Base-by-base conservation (phyloP, 2,329 filamentous ascomycete species). In the Ophiosphaerella korrae region DNA sequence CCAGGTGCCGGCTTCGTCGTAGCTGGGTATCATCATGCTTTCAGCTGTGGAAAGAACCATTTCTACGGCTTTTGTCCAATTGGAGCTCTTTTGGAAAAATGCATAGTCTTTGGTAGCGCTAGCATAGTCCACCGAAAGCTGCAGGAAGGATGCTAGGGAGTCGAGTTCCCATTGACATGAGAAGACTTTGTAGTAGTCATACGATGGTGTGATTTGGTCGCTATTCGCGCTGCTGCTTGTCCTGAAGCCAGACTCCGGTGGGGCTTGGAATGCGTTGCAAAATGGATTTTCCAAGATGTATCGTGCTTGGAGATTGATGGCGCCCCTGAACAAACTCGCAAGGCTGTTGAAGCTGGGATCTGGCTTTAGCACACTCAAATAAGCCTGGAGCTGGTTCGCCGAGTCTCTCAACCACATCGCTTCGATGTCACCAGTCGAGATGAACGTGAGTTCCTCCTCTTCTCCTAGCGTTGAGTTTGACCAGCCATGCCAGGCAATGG, bases 301-400 rank as follows among this genome's bases (percentile, higher is more conserved):
- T 21, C 87, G 79, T 14, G 86, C 79, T 69, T 90, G 88, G 3
- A 88, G 77, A 66, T 90, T 90, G 68, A 90, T 88, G 1, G 88
- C 81, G 1, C 88, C 88, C 6, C 87, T 81, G 73, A 86, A 89
- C 0, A 90, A 74, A 7, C 81, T 82, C 14, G 87, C 86, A 7
- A 90, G 75, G 1, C 67, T 84, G 73, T 36, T 73, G 68, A 5
- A 75, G 72, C 3, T 73, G 2, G 51, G 64, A 14, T 80, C 80
- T 2, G 80, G 71, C 44, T 77, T 78, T 14, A 90, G 74, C 3
- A 89, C 70, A 3, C 81, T 78, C 38, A 84, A 76, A 60, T 89
- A 88, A 13, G 85, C 86, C 62, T 89, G 87, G 62, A 90, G 81
- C 69, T 90, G 88, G 62, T 88, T 89, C 14, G 87, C 85, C 6